These are phyloP conservation scores for Haplographium delicatum DNA, from an alignment of 495 filamentous ascomycete genomes.

Conservation along the genomic window DNA sequence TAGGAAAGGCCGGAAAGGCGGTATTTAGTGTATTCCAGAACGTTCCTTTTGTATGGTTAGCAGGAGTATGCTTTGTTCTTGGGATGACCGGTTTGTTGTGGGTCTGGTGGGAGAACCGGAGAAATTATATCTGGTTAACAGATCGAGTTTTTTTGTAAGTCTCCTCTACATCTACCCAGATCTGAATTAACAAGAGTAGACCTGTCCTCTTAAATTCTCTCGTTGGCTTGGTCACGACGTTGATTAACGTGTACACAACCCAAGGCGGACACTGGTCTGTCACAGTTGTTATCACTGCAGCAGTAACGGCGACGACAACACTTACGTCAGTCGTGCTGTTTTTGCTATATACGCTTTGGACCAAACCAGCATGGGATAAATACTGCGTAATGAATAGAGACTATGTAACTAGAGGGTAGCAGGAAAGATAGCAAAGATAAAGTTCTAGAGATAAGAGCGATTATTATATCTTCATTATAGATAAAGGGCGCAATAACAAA, in stretches of 20 bases:
- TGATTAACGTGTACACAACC: conserved; percentile 36
- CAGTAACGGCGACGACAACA: conserved; percentile 8
- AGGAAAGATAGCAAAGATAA: too few relatives aligned
- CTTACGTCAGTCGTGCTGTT: not conserved
- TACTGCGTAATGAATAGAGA: conserved; percentile 3
- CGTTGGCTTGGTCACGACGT: conserved; percentile 30
- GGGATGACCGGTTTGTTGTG: not conserved
- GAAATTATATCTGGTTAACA: conserved; percentile 5
- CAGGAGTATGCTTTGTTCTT: not conserved
- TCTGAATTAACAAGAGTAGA: conserved; percentile 11
- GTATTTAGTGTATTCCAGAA: not conserved
- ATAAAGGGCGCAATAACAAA: too few relatives aligned
- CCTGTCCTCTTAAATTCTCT: conserved; percentile 30
- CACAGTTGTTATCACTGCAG: conserved; percentile 31
- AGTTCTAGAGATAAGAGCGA: too few relatives aligned
- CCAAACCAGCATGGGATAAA: conserved; percentile 1
- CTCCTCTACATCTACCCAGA: not conserved
- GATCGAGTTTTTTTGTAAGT: conserved; percentile 10
- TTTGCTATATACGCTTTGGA: not conserved
- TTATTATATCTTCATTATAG: too few relatives aligned
- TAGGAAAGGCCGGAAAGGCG: conserved; percentile 4
- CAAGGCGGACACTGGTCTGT: conserved; percentile 30
- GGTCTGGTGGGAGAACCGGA: not conserved
- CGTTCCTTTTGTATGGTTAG: not conserved
- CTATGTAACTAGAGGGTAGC: too few relatives aligned